A percentile compares a stretch with the other conserved stretches of the same genome.
phyloP scores from a whole-genome alignment of 768 basidiomycete species.

The Boletus sp. region DNA sequence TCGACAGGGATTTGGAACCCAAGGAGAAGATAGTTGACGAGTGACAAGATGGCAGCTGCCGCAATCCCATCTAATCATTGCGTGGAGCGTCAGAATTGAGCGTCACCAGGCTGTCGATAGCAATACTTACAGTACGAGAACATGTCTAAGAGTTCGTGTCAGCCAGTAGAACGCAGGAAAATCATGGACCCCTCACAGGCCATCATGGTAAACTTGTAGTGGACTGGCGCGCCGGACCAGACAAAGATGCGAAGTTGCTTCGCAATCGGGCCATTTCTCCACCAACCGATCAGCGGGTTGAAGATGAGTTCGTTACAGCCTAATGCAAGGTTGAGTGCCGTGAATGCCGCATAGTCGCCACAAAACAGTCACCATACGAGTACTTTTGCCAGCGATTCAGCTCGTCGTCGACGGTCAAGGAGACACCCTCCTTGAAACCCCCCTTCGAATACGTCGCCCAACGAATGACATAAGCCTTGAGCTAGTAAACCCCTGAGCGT shows the following conservation, averaged over 20 bases:
- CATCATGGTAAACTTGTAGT: slow-evolving; percentile 73
- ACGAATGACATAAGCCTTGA: slow-evolving; percentile 32
- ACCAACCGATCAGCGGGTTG: slow-evolving; percentile 80
- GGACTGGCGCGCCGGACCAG: slow-evolving; percentile 72
- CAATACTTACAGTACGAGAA: slow-evolving; percentile 46
- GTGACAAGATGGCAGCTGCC: slow-evolving; percentile 57
- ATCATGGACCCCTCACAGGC: slow-evolving; percentile 38
- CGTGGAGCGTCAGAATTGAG: neutral
- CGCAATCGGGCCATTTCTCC: slow-evolving; percentile 74
- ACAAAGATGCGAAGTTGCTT: slow-evolving; percentile 74
- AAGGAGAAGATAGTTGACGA: slow-evolving; percentile 75
- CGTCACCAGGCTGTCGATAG: neutral
- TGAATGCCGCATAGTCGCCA: neutral
- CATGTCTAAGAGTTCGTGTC: slow-evolving; percentile 35
- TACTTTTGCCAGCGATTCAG: slow-evolving; percentile 93
- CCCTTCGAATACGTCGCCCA: slow-evolving; percentile 85
- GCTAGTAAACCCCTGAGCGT: slow-evolving; percentile 22
- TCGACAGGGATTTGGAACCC: slow-evolving; percentile 69
- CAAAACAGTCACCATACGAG: slow-evolving; percentile 54
- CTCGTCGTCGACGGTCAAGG: slow-evolving; percentile 86
- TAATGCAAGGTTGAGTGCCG: slow-evolving; percentile 28
- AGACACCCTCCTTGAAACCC: slow-evolving; percentile 91
- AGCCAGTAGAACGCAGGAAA: neutral
- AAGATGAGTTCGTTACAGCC: slow-evolving; percentile 63
- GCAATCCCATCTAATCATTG: slow-evolving; percentile 50